Evolutionary conservation across 805 yeast species (phyloP), one percentile per base, ranked within the genome.

Genomic region (Candida methanosorbosa): DNA sequence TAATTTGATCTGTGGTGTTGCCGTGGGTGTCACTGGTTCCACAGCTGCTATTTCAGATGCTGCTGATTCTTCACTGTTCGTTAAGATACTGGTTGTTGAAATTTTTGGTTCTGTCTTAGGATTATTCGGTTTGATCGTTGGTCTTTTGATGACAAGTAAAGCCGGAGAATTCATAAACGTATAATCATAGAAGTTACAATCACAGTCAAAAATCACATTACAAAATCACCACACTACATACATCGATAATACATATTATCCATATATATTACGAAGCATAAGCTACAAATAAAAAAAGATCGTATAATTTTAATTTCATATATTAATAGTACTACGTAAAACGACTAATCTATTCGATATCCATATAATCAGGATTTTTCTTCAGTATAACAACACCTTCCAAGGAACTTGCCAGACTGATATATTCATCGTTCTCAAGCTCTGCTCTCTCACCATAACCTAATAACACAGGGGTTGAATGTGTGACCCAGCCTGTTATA

Each of bases 401-500:
- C 44, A 92, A 68, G 29, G 88, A 74, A 38, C 78, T 72, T 9
- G 92, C 73, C 47, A 86, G 70, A 40, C 94, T 77, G 41, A 84
- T 69, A 63, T 88, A 92, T 61, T 92, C 96, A 40, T 87, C 94
- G 48, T 83, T 87, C 56, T 94, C 99, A 46, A 92, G 67, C 59
- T 92, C 99, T 0, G 98, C 99, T 42, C 97, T 72, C 59, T 92
- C 99, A 29, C 97, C 97, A 48, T 79, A 78, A 27, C 92, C 88
- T 37, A 92, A 68, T 48, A 92, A 66, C 16, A 92, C 99, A 1
- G 99, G 99, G 0, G 99, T 92, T 5, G 92, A 83, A 53, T 92
- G 98, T 2, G 99, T 92, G 16, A 92, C 97, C 98, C 98, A 92
- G 25, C 99, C 99, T 4, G 99, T 92, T 32, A 92, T 92, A 11